Evolutionary conservation across 768 basidiomycete genomes (phyloP).

Genomic region (Lentinula sp.): DNA sequence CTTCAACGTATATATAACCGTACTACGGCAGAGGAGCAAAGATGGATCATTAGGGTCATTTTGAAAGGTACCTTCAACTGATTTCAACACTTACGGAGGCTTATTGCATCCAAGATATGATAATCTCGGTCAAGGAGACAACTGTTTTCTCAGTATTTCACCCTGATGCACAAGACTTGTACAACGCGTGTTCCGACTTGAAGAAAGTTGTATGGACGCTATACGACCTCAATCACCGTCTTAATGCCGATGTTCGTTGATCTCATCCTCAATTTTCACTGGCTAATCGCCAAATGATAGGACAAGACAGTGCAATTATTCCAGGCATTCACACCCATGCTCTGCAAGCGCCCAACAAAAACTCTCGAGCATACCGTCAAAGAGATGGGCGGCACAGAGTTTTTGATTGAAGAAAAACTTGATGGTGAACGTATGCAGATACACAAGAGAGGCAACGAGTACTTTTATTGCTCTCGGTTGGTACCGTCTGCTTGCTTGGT

Average conservation of each 20-base stretch:
- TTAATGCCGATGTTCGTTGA: conserved; percentile 50
- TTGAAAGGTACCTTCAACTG: conserved; percentile 63
- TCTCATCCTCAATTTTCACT: background rate
- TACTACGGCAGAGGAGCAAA: conserved; percentile 82
- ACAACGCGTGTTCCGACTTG: conserved; percentile 94
- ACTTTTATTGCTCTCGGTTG: conserved; percentile 88
- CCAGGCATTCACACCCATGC: conserved; percentile 88
- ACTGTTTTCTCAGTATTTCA: conserved; percentile 90
- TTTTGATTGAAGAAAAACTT: conserved; percentile 94
- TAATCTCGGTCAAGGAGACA: conserved; percentile 90
- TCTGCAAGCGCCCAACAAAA: conserved; percentile 83
- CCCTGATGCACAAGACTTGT: conserved; percentile 89
- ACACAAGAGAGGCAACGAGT: conserved; percentile 88
- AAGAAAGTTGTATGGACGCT: conserved; percentile 91
- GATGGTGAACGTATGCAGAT: conserved; percentile 97
- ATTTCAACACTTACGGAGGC: background rate
- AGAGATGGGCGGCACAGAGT: conserved; percentile 72
- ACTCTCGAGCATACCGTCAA: conserved; percentile 81
- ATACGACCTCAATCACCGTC: conserved; percentile 64
- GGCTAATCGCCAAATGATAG: conserved; percentile 28
- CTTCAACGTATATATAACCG: conserved; percentile 74
- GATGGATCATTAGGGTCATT: conserved; percentile 95
- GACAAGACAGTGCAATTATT: conserved; percentile 83
- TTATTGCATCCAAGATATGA: conserved; percentile 56
- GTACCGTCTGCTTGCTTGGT: conserved; percentile 9